Evolutionary conservation across 257 asterid genomes (phyloP).

Genomic region (Buddleja alternifolia): DNA sequence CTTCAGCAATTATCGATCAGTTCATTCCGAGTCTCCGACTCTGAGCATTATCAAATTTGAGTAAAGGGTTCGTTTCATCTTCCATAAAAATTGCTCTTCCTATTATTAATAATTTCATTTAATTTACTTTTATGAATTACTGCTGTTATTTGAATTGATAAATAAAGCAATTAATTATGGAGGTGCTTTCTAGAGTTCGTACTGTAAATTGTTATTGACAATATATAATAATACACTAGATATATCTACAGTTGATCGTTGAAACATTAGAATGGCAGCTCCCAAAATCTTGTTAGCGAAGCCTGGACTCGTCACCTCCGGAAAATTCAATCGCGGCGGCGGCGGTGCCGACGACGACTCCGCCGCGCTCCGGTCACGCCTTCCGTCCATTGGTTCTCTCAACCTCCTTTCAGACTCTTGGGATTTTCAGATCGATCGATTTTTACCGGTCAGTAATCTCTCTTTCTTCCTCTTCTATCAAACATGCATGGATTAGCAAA

Average conservation of each 20-base stretch:
- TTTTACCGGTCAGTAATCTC: slow-evolving; percentile 61
- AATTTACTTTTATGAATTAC: neutral
- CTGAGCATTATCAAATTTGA: neutral
- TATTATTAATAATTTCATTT: neutral
- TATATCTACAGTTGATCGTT: neutral
- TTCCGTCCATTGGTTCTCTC: slow-evolving; percentile 79
- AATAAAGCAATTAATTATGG: neutral
- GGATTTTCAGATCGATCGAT: slow-evolving; percentile 83
- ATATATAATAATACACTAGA: neutral
- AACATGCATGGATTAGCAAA: neutral
- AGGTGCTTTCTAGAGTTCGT: neutral
- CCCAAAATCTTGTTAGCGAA: slow-evolving; percentile 92
- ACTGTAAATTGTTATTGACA: neutral
- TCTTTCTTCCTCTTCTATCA: slow-evolving; percentile 2
- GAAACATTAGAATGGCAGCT: slow-evolving; percentile 36
- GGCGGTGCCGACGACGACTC: slow-evolving; percentile 60
- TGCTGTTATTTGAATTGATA: too few relatives aligned
- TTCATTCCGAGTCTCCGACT: too few relatives aligned
- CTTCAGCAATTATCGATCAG: neutral
- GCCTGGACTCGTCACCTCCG: slow-evolving; percentile 79
- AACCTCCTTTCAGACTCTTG: slow-evolving; percentile 85
- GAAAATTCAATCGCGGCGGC: slow-evolving; percentile 67
- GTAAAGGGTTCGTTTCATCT: slow-evolving; percentile 1
- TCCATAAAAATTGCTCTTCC: neutral
- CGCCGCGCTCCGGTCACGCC: slow-evolving; percentile 76